Percentiles rank a stretch among this genome's conserved stretches.
These are phyloP conservation scores for Colletotrichum tabaci DNA, from an alignment of 2,329 filamentous ascomycete genomes.

Conservation along the genomic window DNA sequence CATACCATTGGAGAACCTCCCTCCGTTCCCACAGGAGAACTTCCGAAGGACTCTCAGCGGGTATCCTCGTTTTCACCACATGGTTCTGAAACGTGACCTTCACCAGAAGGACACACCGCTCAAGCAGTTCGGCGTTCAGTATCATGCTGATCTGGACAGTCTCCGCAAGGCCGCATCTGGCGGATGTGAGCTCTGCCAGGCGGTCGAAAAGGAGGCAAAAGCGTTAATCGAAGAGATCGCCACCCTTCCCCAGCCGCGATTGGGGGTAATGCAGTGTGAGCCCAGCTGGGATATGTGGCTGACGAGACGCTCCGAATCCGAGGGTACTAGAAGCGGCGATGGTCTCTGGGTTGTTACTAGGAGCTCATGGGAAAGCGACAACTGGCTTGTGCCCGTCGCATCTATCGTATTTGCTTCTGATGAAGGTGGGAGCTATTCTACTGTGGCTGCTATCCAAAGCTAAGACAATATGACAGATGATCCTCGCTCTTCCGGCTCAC, in stretches of 20 bases:
- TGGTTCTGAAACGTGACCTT: background rate
- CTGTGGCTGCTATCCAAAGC: background rate
- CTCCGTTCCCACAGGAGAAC: slow-evolving; percentile 18
- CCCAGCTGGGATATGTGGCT: slow-evolving; percentile 37
- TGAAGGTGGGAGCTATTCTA: slow-evolving; percentile 8
- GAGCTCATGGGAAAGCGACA: background rate
- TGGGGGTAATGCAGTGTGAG: background rate
- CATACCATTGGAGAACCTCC: slow-evolving; percentile 22
- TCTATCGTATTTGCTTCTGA: slow-evolving; percentile 25
- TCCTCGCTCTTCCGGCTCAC: slow-evolving; percentile 11
- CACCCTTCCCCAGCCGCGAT: background rate
- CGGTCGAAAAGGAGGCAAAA: slow-evolving; percentile 19
- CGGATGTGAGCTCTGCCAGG: slow-evolving; percentile 20
- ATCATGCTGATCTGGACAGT: slow-evolving; percentile 13
- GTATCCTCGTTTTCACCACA: background rate
- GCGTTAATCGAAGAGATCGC: slow-evolving; percentile 23
- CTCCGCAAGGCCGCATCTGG: slow-evolving; percentile 16
- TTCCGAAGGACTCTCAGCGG: slow-evolving; percentile 17
- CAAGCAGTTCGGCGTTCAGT: slow-evolving; percentile 15
- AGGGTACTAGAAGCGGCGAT: slow-evolving; percentile 5
- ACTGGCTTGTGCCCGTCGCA: slow-evolving; percentile 14
- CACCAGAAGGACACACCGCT: slow-evolving; percentile 4
- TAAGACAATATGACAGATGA: background rate
- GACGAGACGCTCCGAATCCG: background rate
- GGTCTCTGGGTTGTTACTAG: slow-evolving; percentile 30